Conservation (phyloP, 306 rosid genomes). For the Sicyos edulis region DNA sequence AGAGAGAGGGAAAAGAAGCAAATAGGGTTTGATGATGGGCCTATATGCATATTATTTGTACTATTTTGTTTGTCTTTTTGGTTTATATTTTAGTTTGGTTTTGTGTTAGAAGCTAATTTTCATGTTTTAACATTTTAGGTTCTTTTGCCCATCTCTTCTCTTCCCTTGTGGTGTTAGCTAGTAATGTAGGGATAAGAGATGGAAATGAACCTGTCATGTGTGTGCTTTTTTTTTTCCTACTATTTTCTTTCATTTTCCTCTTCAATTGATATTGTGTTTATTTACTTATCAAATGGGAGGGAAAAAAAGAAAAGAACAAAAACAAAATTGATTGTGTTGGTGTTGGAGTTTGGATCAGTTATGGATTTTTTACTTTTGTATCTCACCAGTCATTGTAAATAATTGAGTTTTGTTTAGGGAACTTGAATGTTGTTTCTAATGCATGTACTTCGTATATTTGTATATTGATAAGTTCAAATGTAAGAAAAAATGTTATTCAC, state of each 20-base stretch:
- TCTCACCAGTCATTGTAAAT: not conserved
- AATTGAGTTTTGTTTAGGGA: not conserved
- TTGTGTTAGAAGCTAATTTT: not conserved
- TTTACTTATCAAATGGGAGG: not conserved
- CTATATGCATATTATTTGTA: slow-evolving; percentile 6
- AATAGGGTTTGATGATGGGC: not conserved
- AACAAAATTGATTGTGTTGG: not conserved
- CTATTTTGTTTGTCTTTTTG: not conserved
- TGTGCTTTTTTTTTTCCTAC: not conserved
- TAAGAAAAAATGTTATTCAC: no score
- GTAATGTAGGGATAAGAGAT: slow-evolving; percentile 18
- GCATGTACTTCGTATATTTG: no score
- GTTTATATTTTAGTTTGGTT: not conserved
- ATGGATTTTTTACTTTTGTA: not conserved
- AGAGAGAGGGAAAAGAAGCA: slow-evolving; percentile 2
- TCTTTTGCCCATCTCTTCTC: slow-evolving; percentile 23
- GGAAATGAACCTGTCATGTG: slow-evolving; percentile 21
- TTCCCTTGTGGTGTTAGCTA: slow-evolving; percentile 8
- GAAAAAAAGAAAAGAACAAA: not conserved
- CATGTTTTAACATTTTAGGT: slow-evolving; percentile 13
- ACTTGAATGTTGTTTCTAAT: not conserved
- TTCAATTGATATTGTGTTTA: not conserved
- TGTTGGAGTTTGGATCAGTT: not conserved
- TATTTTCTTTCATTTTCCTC: no score
- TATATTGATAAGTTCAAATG: no score